These are phyloP conservation scores for Trametes elegans DNA, from an alignment of 768 basidiomycete genomes.

Conservation along the genomic window DNA sequence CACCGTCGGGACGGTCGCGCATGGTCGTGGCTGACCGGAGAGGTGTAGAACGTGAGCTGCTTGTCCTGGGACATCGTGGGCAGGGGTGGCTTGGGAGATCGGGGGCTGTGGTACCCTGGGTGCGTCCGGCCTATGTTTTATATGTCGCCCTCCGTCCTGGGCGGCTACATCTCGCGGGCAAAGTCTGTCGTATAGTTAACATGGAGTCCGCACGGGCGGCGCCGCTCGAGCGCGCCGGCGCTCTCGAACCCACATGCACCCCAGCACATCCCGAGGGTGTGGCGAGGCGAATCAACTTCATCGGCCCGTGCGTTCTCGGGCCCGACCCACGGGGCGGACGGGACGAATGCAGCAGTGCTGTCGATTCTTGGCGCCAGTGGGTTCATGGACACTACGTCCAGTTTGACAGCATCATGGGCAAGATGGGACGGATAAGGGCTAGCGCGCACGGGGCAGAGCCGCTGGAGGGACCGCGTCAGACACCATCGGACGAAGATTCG, in stretches of 20 bases:
- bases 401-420: constrained; percentile 1
- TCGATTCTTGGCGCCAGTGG: constrained; percentile 6
- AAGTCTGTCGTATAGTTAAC: background rate
- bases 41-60: constrained; percentile 17
- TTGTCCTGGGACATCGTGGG: background rate
- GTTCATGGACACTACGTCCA: background rate
- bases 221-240: background rate
- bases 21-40: background rate
- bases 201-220: background rate
- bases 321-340: constrained; percentile 1
- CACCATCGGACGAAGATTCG: background rate
- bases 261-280: constrained; percentile 4
- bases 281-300: background rate
- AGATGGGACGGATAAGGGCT: constrained; percentile 7
- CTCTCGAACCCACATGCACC: constrained; percentile 1
- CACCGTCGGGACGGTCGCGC: too few relatives aligned
- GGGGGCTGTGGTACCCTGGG: too few relatives aligned
- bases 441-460: background rate
- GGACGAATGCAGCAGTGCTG: background rate
- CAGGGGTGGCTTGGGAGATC: background rate
- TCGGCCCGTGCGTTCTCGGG: constrained; percentile 7
- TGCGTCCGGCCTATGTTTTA: constrained; percentile 13
- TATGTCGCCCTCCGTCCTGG: background rate
- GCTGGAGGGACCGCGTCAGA: constrained; percentile 6
- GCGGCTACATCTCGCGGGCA: background rate